These are phyloP conservation scores for Fusarium cyanostomum DNA, from an alignment of 2,329 filamentous ascomycete species.

Conservation along the genomic window DNA sequence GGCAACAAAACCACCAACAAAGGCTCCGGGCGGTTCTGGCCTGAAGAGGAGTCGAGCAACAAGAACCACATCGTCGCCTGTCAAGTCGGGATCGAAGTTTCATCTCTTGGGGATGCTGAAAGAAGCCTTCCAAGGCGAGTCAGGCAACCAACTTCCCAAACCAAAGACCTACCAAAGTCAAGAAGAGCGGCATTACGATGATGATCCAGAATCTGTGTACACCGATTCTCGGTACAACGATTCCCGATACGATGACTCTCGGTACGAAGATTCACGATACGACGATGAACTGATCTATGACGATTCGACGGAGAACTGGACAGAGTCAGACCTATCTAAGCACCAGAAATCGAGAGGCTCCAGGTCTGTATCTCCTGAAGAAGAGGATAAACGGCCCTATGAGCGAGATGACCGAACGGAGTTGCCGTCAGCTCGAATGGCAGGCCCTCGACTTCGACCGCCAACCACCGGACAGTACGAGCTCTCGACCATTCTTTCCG, in stretches of 20 bases:
- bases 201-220: slow-evolving; percentile 40
- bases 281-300: slow-evolving; percentile 36
- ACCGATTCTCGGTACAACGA: slow-evolving; percentile 34
- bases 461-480: slow-evolving; percentile 66
- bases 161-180: slow-evolving; percentile 60
- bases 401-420: slow-evolving; percentile 30
- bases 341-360: slow-evolving; percentile 22
- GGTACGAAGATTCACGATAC: slow-evolving; percentile 28
- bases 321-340: slow-evolving; percentile 38
- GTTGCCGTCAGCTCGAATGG: slow-evolving; percentile 42
- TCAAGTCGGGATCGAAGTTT: slow-evolving; percentile 58
- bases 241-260: slow-evolving; percentile 28
- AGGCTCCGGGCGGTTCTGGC: slow-evolving; percentile 43
- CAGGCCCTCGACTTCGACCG: slow-evolving; percentile 52
- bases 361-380: slow-evolving; percentile 31
- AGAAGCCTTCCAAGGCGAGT: slow-evolving; percentile 71
- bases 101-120: slow-evolving; percentile 67
- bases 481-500: slow-evolving; percentile 67
- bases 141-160: slow-evolving; percentile 56
- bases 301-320: slow-evolving; percentile 41
- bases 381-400: slow-evolving; percentile 33
- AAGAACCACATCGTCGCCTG: slow-evolving; percentile 58
- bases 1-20: slow-evolving; percentile 28
- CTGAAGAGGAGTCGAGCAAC: slow-evolving; percentile 67
- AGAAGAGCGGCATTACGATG: slow-evolving; percentile 51